Conservation (phyloP, 306 rosid genomes). For the Astragalus glycyphyllos region DNA sequence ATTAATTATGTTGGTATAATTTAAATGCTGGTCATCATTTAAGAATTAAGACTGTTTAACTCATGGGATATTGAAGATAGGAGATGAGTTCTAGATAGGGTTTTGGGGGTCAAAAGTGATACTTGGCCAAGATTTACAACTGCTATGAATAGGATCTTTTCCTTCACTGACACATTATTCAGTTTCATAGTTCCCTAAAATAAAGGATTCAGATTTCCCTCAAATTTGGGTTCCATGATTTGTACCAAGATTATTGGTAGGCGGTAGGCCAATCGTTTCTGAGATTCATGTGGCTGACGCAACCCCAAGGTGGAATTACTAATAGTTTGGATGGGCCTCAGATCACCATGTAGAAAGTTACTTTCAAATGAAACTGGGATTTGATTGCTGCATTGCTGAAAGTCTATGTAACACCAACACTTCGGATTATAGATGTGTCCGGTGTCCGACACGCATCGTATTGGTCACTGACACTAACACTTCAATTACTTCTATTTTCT, state of each 20-base stretch:
- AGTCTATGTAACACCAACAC: neutral
- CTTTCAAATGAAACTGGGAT: constrained; percentile 22
- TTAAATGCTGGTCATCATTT: neutral
- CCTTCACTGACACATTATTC: neutral
- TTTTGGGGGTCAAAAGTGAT: neutral
- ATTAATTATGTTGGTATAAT: neutral
- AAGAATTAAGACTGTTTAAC: constrained; percentile 17
- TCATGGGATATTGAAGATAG: neutral
- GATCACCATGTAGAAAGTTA: neutral
- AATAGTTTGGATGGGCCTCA: too few relatives aligned
- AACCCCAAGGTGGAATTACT: neutral
- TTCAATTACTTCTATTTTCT: too few relatives aligned
- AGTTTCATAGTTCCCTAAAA: neutral
- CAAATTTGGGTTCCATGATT: neutral
- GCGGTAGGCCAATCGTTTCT: neutral
- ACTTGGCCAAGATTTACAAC: neutral
- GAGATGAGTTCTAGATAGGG: neutral
- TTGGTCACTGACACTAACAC: too few relatives aligned
- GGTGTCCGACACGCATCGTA: too few relatives aligned
- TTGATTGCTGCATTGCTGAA: constrained; percentile 29
- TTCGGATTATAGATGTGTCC: too few relatives aligned
- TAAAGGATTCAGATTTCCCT: neutral
- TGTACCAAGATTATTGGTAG: neutral
- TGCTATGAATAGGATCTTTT: neutral
- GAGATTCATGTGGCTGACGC: neutral